phyloP scores from a whole-genome alignment of 2,329 filamentous ascomycete genomes.

The Zymoseptoria crescenta region DNA sequence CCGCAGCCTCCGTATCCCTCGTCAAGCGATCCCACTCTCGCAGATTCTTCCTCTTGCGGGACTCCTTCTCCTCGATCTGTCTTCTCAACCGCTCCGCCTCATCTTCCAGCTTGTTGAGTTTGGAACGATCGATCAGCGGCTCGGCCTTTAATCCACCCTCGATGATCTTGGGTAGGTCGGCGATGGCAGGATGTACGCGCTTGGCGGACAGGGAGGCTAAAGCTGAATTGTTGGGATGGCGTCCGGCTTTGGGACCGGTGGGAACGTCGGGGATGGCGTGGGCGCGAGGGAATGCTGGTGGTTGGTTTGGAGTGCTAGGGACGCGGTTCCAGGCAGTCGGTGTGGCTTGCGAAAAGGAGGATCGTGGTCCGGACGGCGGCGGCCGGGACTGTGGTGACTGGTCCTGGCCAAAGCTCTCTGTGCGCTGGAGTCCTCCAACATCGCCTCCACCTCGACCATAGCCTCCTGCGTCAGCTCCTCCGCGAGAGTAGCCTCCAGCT shows the following conservation, averaged over 20 bases:
- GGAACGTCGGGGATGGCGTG: conserved; percentile 27
- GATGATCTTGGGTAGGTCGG: conserved; percentile 37
- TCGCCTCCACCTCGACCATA: not conserved
- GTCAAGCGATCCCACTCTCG: conserved; percentile 41
- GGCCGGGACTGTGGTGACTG: conserved; percentile 5
- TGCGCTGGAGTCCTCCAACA: conserved; percentile 4
- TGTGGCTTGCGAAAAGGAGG: conserved; percentile 20
- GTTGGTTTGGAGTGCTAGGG: conserved; percentile 35
- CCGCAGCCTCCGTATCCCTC: conserved; percentile 38
- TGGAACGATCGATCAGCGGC: conserved; percentile 36
- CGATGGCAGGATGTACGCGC: conserved; percentile 29
- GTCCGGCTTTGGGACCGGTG: conserved; percentile 21
- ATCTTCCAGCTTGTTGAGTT: conserved; percentile 40
- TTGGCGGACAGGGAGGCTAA: conserved; percentile 6
- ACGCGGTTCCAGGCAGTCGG: conserved; percentile 31
- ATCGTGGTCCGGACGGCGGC: conserved; percentile 29
- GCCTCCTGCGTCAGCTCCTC: conserved; percentile 3
- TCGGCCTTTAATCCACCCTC: conserved; percentile 38
- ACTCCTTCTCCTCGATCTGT: conserved; percentile 41
- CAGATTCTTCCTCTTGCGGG: conserved; percentile 35
- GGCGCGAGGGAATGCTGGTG: conserved; percentile 41
- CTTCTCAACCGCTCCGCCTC: conserved; percentile 39
- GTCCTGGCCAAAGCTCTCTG: conserved; percentile 9
- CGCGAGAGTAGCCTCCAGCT: conserved; percentile 6
- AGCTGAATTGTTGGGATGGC: conserved; percentile 14